Evolutionary conservation across 306 rosid species (phyloP).

Genomic region (Begonia masoniana): DNA sequence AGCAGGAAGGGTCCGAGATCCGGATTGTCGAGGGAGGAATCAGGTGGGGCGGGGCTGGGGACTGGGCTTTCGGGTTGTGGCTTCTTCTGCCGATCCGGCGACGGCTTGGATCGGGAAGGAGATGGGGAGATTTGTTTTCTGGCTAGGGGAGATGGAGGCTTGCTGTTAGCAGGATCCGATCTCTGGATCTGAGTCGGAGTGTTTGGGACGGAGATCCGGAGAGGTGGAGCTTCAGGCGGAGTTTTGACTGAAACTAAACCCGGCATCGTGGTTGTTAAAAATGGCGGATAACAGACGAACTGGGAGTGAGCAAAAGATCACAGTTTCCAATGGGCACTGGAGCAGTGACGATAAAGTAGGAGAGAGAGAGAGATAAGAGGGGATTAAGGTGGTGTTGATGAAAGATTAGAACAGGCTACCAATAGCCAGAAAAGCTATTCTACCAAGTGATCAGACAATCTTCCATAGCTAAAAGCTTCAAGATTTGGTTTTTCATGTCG

Average conservation of each 20-base stretch:
- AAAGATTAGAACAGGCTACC: constrained; percentile 9
- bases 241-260: constrained; percentile 72
- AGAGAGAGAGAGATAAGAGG: neutral
- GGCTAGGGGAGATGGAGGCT: constrained; percentile 59
- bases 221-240: constrained; percentile 52
- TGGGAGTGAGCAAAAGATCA: neutral
- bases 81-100: constrained; percentile 44
- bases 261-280: constrained; percentile 39
- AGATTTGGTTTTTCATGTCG: too few species aligned
- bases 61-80: constrained; percentile 51
- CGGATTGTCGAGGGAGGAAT: constrained; percentile 82
- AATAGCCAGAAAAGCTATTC: too few species aligned
- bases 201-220: constrained; percentile 50
- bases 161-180: constrained; percentile 27
- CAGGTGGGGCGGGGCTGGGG: constrained; percentile 26
- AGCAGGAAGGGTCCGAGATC: constrained; percentile 98
- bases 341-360: neutral
- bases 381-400: neutral
- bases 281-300: constrained; percentile 2
- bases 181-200: constrained; percentile 26
- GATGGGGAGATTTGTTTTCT: constrained; percentile 72
- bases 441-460: too few species aligned
- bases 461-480: too few species aligned
- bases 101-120: constrained; percentile 59
- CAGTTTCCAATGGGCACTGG: neutral